These are phyloP conservation scores for Coemansia sp. DNA, from an alignment of 192 early-diverging fungal genomes.

Conservation along the genomic window DNA sequence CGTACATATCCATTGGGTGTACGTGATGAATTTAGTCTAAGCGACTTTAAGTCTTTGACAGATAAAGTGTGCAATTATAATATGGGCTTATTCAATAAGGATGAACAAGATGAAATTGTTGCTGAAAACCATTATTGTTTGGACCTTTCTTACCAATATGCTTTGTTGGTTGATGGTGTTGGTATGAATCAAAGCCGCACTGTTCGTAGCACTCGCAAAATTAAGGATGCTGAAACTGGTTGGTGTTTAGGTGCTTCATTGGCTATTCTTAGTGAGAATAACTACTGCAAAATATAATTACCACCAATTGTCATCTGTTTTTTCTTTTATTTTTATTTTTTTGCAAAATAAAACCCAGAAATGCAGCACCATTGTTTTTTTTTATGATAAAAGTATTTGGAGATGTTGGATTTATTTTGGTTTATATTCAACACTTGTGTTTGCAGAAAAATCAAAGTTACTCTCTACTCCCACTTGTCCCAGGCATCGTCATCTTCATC, in stretches of 20 bases:
- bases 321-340: too few relatives aligned
- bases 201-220: constrained; percentile 86
- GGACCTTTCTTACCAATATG: constrained; percentile 86
- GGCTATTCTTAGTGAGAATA: constrained; percentile 66
- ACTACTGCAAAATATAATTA: constrained; percentile 31
- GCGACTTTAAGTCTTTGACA: constrained; percentile 65
- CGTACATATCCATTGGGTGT: constrained; percentile 70
- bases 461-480: constrained; percentile 50
- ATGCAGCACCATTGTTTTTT: background rate
- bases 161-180: constrained; percentile 81
- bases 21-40: constrained; percentile 69
- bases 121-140: constrained; percentile 77
- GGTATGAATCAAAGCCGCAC: constrained; percentile 67
- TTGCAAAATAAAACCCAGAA: too few relatives aligned
- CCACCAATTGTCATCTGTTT: too few relatives aligned
- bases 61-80: constrained; percentile 66
- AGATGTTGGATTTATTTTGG: background rate
- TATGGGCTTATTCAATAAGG: constrained; percentile 53
- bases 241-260: constrained; percentile 96
- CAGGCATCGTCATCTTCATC: constrained; percentile 31
- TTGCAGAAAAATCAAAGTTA: background rate
- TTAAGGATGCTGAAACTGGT: constrained; percentile 88
- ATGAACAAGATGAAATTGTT: constrained; percentile 53
- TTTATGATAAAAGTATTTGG: too few relatives aligned
- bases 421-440: background rate